Conservation (phyloP, 441 rosid genomes). For the Adansonia gregorii region DNA sequence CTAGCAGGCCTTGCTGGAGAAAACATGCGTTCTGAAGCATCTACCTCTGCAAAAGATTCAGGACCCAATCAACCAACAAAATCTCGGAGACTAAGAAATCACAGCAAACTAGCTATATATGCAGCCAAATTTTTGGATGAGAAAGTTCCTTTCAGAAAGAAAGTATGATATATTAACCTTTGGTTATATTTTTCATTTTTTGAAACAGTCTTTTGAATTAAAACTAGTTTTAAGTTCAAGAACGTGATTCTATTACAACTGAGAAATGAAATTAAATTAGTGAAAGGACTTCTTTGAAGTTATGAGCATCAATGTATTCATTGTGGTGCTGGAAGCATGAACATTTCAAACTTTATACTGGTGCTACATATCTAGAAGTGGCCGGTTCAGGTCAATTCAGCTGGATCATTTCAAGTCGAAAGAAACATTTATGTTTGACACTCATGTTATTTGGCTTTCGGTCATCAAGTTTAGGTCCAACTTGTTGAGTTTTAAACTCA, state of each 20-base stretch:
- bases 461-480: too few species aligned
- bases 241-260: not conserved
- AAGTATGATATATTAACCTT: slow-evolving; percentile 38
- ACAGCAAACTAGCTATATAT: slow-evolving; percentile 32
- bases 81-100: slow-evolving; percentile 21
- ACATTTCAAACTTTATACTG: not conserved
- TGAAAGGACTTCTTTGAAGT: not conserved
- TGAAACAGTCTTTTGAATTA: not conserved
- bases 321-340: not conserved
- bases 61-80: slow-evolving; percentile 29
- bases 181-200: not conserved
- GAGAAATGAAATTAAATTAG: not conserved
- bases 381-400: not conserved
- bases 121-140: slow-evolving; percentile 48
- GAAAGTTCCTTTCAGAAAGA: slow-evolving; percentile 45
- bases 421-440: not conserved
- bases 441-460: too few species aligned
- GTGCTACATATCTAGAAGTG: not conserved
- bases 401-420: not conserved
- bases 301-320: not conserved
- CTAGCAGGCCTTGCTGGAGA: slow-evolving; percentile 30
- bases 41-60: slow-evolving; percentile 35
- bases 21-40: slow-evolving; percentile 33
- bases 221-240: not conserved
- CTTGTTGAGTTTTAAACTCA: not conserved